Evolutionary conservation across 805 yeast species (phyloP).

Genomic region (Blastobotrys muscicola): DNA sequence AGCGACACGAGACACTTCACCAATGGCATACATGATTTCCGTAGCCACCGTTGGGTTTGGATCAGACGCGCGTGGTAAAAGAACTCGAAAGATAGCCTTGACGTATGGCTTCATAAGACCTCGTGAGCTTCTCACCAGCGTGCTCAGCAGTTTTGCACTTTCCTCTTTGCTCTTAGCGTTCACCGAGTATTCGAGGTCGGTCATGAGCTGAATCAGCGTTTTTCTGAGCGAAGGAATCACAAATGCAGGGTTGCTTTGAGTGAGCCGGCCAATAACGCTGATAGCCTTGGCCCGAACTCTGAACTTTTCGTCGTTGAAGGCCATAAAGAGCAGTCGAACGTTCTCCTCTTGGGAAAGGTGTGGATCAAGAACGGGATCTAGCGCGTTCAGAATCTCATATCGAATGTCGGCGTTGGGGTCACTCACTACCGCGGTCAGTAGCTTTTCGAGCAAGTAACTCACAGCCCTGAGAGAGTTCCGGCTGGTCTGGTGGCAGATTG

Average conservation of each 20-base stretch:
- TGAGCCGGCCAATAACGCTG: constrained; percentile 70
- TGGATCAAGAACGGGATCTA: constrained; percentile 74
- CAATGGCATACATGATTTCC: constrained; percentile 75
- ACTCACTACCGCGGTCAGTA: constrained; percentile 74
- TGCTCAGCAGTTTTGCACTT: constrained; percentile 63
- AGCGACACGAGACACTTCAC: constrained; percentile 80
- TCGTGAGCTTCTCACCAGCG: constrained; percentile 67
- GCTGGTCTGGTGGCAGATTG: constrained; percentile 77
- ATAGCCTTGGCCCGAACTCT: constrained; percentile 72
- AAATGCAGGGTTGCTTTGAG: constrained; percentile 86
- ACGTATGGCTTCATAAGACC: constrained; percentile 85
- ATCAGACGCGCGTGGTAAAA: constrained; percentile 68
- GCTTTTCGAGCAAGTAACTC: constrained; percentile 70
- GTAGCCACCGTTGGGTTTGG: constrained; percentile 74
- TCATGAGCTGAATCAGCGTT: constrained; percentile 72
- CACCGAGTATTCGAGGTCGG: constrained; percentile 76
- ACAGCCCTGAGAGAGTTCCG: constrained; percentile 74
- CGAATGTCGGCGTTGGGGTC: constrained; percentile 85
- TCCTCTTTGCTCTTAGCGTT: constrained; percentile 75
- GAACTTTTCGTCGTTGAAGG: constrained; percentile 84
- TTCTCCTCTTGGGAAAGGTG: constrained; percentile 92
- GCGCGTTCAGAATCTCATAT: constrained; percentile 60
- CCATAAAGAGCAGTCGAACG: constrained; percentile 73
- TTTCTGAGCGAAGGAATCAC: constrained; percentile 88
- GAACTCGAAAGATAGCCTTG: constrained; percentile 78